phyloP scores from a whole-genome alignment of 768 basidiomycete species.

The Mycena vitilis region DNA sequence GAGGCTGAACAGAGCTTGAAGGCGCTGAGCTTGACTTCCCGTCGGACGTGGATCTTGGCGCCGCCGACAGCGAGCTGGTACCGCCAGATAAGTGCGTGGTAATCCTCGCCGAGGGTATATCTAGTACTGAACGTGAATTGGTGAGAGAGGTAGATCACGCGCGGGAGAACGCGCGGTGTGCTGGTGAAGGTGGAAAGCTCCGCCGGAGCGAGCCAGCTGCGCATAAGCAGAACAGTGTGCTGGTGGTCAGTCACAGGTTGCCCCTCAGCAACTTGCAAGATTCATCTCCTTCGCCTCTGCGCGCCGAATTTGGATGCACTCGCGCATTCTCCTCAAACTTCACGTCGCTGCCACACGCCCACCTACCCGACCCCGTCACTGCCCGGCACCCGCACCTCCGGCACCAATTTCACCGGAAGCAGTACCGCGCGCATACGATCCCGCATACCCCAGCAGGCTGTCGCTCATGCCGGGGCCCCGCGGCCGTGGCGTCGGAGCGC shows the following conservation, averaged over 20 bases:
- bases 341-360: conserved; percentile 65
- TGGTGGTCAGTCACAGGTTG: conserved; percentile 50
- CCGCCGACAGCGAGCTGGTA: conserved; percentile 69
- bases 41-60: conserved; percentile 74
- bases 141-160: conserved; percentile 84
- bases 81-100: conserved; percentile 77
- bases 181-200: conserved; percentile 83
- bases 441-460: conserved; percentile 60
- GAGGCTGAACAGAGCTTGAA: conserved; percentile 40
- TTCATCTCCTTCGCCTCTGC: conserved; percentile 48
- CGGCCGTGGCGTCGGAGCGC: conserved; percentile 59
- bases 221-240: conserved; percentile 22
- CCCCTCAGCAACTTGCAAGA: not conserved
- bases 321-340: conserved; percentile 63
- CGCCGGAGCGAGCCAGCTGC: conserved; percentile 79
- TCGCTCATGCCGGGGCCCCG: conserved; percentile 42
- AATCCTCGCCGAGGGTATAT: conserved; percentile 75
- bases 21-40: conserved; percentile 73
- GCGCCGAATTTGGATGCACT: conserved; percentile 44
- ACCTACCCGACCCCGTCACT: conserved; percentile 45
- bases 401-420: conserved; percentile 15
- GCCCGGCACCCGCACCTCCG: not conserved
- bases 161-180: conserved; percentile 70
- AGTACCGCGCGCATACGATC: conserved; percentile 50
- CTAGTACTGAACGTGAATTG: conserved; percentile 61